These are phyloP conservation scores for Cyamopsis tetragonoloba DNA, from an alignment of 306 rosid species.

Conservation along the genomic window DNA sequence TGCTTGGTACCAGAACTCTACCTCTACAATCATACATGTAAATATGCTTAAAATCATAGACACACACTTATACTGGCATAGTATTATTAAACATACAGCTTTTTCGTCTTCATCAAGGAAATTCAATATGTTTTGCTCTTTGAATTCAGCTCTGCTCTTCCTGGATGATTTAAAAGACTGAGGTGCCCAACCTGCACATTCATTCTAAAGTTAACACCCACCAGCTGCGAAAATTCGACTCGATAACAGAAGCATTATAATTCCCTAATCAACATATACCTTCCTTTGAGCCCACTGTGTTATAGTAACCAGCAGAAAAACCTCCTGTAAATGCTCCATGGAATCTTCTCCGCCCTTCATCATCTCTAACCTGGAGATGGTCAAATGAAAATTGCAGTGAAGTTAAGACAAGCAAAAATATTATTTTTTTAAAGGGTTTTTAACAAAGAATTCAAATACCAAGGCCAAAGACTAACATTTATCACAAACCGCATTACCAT, in stretches of 20 bases:
- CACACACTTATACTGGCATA: conserved; percentile 11
- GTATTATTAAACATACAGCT: conserved; percentile 53
- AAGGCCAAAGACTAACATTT: neutral
- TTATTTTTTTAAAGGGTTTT: neutral
- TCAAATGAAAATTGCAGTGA: neutral
- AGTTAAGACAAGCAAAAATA: neutral
- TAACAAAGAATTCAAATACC: neutral
- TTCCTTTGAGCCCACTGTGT: conserved; percentile 88
- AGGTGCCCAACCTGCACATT: conserved; percentile 89
- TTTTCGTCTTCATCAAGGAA: conserved; percentile 94
- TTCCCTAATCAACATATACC: conserved; percentile 41
- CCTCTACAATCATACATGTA: conserved; percentile 2
- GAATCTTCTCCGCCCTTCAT: conserved; percentile 97
- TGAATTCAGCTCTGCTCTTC: conserved; percentile 87
- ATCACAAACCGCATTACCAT: neutral
- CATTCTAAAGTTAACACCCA: conserved; percentile 21
- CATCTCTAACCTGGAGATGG: conserved; percentile 74
- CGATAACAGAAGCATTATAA: conserved; percentile 3
- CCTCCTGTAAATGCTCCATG: conserved; percentile 98
- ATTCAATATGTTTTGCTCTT: conserved; percentile 70
- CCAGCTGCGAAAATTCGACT: neutral
- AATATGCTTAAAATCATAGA: neutral
- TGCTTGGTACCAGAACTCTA: conserved; percentile 13
- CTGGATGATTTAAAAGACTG: conserved; percentile 85
- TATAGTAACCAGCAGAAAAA: conserved; percentile 90